phyloP scores from a whole-genome alignment of 805 yeast genomes.

The Saturnispora halmiae region DNA sequence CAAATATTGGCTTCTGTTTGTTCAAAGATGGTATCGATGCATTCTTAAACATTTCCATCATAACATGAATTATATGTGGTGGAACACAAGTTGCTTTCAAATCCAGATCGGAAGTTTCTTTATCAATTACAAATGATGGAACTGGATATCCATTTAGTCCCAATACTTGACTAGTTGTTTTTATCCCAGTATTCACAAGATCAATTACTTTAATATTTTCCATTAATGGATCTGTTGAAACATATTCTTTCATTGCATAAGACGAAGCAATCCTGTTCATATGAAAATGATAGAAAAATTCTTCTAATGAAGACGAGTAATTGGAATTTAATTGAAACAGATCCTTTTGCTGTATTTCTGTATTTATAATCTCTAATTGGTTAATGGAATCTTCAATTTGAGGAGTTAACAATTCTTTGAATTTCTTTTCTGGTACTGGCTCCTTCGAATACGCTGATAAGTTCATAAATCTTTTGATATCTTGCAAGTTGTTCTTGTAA shows the following conservation, averaged over 20 bases:
- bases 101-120: background rate
- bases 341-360: conserved; percentile 12
- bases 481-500: conserved; percentile 4
- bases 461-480: conserved; percentile 2
- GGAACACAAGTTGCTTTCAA: conserved; percentile 20
- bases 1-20: conserved; percentile 15
- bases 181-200: conserved; percentile 16
- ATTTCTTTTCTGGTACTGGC: conserved; percentile 7
- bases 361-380: conserved; percentile 13
- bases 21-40: conserved; percentile 25
- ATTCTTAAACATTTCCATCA: conserved; percentile 27
- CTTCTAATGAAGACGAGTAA: conserved; percentile 18
- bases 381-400: conserved; percentile 10
- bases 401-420: conserved; percentile 6
- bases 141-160: conserved; percentile 25
- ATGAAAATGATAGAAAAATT: conserved; percentile 22
- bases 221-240: conserved; percentile 15
- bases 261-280: conserved; percentile 21
- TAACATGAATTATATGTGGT: conserved; percentile 25
- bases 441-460: background rate
- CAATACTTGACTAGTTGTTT: conserved; percentile 20
- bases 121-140: conserved; percentile 17
- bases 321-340: conserved; percentile 16
- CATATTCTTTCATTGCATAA: conserved; percentile 19
- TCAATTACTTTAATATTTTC: conserved; percentile 11